Percentiles rank a stretch among this genome's conserved stretches.
These are phyloP conservation scores for Aspergillus texensis DNA, from an alignment of 2,329 filamentous ascomycete genomes.

Conservation along the genomic window DNA sequence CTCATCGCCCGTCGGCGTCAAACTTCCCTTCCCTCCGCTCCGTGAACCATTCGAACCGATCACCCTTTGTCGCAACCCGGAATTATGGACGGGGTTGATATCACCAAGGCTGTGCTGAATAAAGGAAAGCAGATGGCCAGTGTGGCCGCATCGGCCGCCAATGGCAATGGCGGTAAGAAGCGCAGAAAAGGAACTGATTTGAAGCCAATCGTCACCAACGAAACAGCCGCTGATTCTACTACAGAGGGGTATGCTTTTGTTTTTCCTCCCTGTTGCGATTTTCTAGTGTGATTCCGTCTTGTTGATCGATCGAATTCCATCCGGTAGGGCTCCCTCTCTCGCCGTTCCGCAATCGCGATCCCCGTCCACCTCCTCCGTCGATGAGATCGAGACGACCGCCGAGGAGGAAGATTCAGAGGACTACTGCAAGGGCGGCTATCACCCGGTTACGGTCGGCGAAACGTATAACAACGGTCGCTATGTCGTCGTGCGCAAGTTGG, in stretches of 20 bases:
- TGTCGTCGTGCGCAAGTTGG: constrained; percentile 91
- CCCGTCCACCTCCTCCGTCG: constrained; percentile 74
- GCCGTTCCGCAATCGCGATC: constrained; percentile 67
- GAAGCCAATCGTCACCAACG: constrained; percentile 69
- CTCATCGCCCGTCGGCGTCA: neutral
- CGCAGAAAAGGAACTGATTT: constrained; percentile 65
- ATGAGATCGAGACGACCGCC: constrained; percentile 88
- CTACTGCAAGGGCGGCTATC: constrained; percentile 98
- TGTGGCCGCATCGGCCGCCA: constrained; percentile 47
- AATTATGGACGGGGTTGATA: constrained; percentile 65
- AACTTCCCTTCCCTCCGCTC: neutral
- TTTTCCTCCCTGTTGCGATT: constrained; percentile 8
- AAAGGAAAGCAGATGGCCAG: constrained; percentile 67
- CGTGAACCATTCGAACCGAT: constrained; percentile 11
- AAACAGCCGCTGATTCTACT: constrained; percentile 49
- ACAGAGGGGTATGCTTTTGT: constrained; percentile 44
- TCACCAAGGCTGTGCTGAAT: constrained; percentile 66
- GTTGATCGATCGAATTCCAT: constrained; percentile 2
- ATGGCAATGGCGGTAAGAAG: constrained; percentile 65
- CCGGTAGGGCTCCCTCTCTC: constrained; percentile 40
- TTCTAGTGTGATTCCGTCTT: constrained; percentile 8
- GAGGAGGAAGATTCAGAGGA: constrained; percentile 99
- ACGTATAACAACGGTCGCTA: constrained; percentile 98
- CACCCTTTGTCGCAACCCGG: constrained; percentile 10
- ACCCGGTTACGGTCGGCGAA: constrained; percentile 91